Evolutionary conservation across 208 protist species (phyloP), one percentile per base, ranked within the genome.

Genomic region (Kentomonas sorsogonicus): DNA sequence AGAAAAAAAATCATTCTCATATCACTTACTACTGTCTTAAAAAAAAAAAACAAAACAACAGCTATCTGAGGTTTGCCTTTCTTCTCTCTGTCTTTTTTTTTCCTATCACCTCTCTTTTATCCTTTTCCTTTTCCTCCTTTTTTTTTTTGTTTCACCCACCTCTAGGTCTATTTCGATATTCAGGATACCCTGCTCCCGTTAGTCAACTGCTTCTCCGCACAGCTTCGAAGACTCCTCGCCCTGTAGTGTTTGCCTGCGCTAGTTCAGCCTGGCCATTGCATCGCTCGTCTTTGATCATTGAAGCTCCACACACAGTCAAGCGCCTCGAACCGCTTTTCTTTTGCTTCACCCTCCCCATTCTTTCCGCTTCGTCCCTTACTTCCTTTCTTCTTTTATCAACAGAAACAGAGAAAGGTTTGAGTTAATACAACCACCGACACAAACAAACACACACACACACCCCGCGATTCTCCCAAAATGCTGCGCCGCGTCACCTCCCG

Each of bases 401-500:
- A 55, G 20, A 38, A 55, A 29, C 33, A 41, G 29, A 41, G 6
- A 55, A 40, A 7, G 30, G 3, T 22, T 26, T 46, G 45, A 60
- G 2, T 36, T 30, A 54, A 40, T 48, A 69, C 46, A 55, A 47
- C 38, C 16, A 54, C 43, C 38, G 0, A 45, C 9, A 46, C 30
- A 15, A 10, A 57, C 27, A 31, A 48, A 43, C 31, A 51, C 62
- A 40, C 23, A 56, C 1, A 30, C 22, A 7, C 4, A 3, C 23
- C 9, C 39, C 20, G 38, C 15, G 13, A 41, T 64, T 48, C 33
- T 9, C n/a, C 11, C 26, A 53, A 16, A 6, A 93, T 93, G 86
- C 64, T 94, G 33, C 80, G 87, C 31, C 75, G 83, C 62, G 44
- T 91, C 41, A 60, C 70, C 22, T 53, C 63, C 23, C 62, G 62